These are phyloP conservation scores for Exophiala viscosa DNA, from an alignment of 2,329 filamentous ascomycete genomes.

Conservation along the genomic window DNA sequence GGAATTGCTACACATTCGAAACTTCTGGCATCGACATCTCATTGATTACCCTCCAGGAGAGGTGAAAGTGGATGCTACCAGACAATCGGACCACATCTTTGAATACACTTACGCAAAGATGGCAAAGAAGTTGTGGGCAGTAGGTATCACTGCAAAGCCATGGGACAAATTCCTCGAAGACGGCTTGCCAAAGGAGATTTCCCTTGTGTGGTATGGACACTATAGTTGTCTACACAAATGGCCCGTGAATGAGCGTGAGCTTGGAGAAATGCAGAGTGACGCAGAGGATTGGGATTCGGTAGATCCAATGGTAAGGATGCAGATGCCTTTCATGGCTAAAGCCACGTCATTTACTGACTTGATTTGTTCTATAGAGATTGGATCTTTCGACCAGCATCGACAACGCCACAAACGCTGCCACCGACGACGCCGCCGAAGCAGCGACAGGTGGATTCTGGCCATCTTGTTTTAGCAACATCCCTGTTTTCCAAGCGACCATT, in stretches of 20 bases:
- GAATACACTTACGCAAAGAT: slow-evolving; percentile 26
- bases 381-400: slow-evolving; percentile 16
- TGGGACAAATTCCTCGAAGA: slow-evolving; percentile 23
- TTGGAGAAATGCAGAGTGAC: slow-evolving; percentile 35
- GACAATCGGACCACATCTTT: background rate
- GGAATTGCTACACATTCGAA: slow-evolving; percentile 38
- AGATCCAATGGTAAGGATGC: slow-evolving; percentile 23
- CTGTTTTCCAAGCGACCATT: slow-evolving; percentile 19
- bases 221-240: slow-evolving; percentile 37
- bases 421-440: too few species aligned
- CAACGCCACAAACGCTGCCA: slow-evolving; percentile 5
- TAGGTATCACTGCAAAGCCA: slow-evolving; percentile 15
- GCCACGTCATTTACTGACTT: background rate
- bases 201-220: slow-evolving; percentile 26
- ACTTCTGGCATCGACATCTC: slow-evolving; percentile 43
- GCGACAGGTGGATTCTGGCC: slow-evolving; percentile 18
- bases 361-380: slow-evolving; percentile 12
- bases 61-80: background rate
- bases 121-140: slow-evolving; percentile 17
- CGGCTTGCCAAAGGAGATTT: background rate
- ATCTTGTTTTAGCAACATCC: slow-evolving; percentile 22
- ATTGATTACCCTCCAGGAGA: slow-evolving; percentile 24
- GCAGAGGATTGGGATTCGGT: slow-evolving; percentile 32
- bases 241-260: slow-evolving; percentile 25
- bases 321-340: background rate